Evolutionary conservation across 2,329 filamentous ascomycete genomes (phyloP), one percentile per base, ranked within the genome.

Genomic region (Decorospora gaudefroyi): DNA sequence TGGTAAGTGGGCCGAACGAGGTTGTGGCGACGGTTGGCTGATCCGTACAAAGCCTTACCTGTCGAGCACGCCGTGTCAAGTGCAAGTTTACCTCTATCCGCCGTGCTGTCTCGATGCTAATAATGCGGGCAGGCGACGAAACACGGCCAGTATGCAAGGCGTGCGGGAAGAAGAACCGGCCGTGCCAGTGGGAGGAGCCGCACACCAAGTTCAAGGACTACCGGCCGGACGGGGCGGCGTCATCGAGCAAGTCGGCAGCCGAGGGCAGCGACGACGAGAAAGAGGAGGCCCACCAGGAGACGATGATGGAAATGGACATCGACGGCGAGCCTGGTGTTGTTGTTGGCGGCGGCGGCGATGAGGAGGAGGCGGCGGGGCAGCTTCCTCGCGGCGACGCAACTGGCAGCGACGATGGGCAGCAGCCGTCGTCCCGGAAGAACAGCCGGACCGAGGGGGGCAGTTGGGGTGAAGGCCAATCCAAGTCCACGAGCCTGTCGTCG

Each of bases 111-210:
- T 15, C 34, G 8, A 18, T 37, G 19, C 40, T 49, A 23, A 51
- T 34, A 36, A n/a, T 13, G 10, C 16, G 9, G 15, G 7, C 12
- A 66, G 64, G 64, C 40, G 64, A 67, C 47, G 64, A 67, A 42
- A 47, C 40, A 17, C 57, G 46, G 13, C 63, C 64, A 6, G 32
- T 51, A 13, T 68, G 63, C 45, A 64, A 59, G 15, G 60, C 62
- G n/a, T 68, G 64, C 42, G 51, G 48, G 32, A 68, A 64, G 39
- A 68, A 65, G 26, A 62, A 58, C 12, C 58, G 64, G 5, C 53
- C 58, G 9, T 67, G 64, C 38, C 55, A 60, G 22, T 67, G 64
- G 64, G 61, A 65, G 30, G 42, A 60, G 13, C 54, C 58, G 1
- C 53, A 63, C 37, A 57, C 52, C 15, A 59, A 47, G 33, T 65